Evolutionary conservation across 2,329 filamentous ascomycete genomes (phyloP).

Genomic region (Sphaerulina vaccinii): DNA sequence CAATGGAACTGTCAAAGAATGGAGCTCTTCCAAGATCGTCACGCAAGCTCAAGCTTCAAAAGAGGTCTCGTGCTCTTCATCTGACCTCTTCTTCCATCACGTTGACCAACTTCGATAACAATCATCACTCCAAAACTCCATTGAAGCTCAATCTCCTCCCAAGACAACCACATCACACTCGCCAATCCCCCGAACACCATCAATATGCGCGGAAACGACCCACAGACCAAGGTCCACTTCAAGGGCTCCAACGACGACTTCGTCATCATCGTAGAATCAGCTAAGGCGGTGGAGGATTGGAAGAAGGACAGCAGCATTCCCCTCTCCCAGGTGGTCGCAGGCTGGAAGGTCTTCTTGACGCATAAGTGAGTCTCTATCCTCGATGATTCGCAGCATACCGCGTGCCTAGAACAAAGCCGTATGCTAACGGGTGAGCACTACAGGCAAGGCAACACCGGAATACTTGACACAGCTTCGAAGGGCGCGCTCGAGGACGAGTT

Average conservation of each 20-base stretch:
- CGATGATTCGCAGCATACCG: background rate
- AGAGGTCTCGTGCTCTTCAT: constrained; percentile 8
- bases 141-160: background rate
- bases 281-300: constrained; percentile 74
- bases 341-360: constrained; percentile 86
- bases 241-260: constrained; percentile 72
- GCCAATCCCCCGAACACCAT: constrained; percentile 3
- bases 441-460: constrained; percentile 84
- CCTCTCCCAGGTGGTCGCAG: constrained; percentile 78
- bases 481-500: constrained; percentile 79
- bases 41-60: constrained; percentile 22
- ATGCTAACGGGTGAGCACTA: constrained; percentile 9
- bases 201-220: constrained; percentile 62
- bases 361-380: constrained; percentile 66
- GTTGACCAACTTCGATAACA: background rate
- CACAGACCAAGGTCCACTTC: constrained; percentile 78
- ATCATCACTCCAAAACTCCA: background rate
- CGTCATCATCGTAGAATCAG: constrained; percentile 63
- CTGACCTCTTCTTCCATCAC: background rate
- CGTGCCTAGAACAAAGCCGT: background rate
- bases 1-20: constrained; percentile 17
- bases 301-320: constrained; percentile 74
- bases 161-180: background rate
- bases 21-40: no score
- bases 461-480: constrained; percentile 73